These are phyloP conservation scores for Euphorbia tirucalli DNA, from an alignment of 345 rosid genomes.

Conservation along the genomic window DNA sequence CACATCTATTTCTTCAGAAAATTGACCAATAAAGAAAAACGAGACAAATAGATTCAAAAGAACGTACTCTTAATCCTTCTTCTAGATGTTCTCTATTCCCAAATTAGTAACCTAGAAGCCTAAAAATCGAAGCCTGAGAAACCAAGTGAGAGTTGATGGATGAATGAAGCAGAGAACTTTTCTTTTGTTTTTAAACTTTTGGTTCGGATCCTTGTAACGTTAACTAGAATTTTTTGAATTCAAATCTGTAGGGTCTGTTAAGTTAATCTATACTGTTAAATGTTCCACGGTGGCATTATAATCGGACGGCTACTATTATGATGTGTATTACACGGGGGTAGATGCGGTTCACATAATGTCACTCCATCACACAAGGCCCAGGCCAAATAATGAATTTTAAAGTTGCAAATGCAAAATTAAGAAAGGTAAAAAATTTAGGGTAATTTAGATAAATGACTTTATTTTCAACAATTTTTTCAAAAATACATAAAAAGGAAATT, in stretches of 20 bases:
- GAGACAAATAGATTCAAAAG: background rate
- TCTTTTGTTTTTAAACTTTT: constrained; percentile 4
- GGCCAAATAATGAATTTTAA: no score
- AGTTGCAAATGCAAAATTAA: no score
- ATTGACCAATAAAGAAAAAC: background rate
- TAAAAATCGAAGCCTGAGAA: background rate
- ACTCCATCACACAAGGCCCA: no score
- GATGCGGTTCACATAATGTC: background rate
- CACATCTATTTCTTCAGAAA: background rate
- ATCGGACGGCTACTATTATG: background rate
- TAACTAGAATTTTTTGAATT: constrained; percentile 19
- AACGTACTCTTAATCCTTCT: background rate
- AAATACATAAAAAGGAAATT: no score
- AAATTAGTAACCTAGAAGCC: background rate
- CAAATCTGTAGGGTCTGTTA: constrained; percentile 3
- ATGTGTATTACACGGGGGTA: background rate
- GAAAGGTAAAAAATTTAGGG: no score
- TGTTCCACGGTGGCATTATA: background rate
- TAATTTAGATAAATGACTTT: no score
- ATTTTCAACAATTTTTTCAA: no score
- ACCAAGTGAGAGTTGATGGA: background rate
- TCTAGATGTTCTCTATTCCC: background rate
- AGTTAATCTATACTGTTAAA: constrained; percentile 1
- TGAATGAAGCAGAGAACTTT: background rate
- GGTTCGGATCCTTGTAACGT: constrained; percentile 21